Evolutionary conservation across 164 flowering plant species (phyloP).

Genomic region (Santalum album): DNA sequence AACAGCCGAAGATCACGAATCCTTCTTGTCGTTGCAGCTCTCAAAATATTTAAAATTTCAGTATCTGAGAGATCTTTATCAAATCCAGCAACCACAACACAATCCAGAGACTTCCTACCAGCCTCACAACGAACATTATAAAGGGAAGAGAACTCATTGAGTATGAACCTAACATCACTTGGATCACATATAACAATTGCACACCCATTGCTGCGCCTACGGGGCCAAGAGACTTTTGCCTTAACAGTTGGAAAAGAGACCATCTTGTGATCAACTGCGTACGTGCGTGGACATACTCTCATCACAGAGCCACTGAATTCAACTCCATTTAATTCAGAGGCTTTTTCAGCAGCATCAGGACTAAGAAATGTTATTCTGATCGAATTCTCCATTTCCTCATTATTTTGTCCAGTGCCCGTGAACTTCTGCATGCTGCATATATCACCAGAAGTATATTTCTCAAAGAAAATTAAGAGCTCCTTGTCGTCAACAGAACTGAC

Average conservation of each 20-base stretch:
- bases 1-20: conserved; percentile 52
- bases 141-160: conserved; percentile 34
- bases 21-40: conserved; percentile 36
- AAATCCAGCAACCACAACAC: conserved; percentile 42
- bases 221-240: conserved; percentile 83
- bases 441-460: conserved; percentile 37
- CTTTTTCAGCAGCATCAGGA: conserved; percentile 71
- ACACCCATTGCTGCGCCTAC: conserved; percentile 63
- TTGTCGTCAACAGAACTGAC: conserved; percentile 43
- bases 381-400: conserved; percentile 52
- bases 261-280: conserved; percentile 38
- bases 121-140: conserved; percentile 26
- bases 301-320: conserved; percentile 42
- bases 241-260: conserved; percentile 56
- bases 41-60: conserved; percentile 45
- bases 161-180: conserved; percentile 34
- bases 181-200: conserved; percentile 54
- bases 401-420: conserved; percentile 29
- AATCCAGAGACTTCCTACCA: conserved; percentile 30
- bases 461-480: conserved; percentile 61
- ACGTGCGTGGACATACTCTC: conserved; percentile 43
- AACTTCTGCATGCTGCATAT: conserved; percentile 52
- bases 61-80: conserved; percentile 51
- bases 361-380: conserved; percentile 69
- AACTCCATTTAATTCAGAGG: conserved; percentile 31